Conservation (phyloP, 2,329 filamentous ascomycete species). For the Fusarium vanettenii region DNA sequence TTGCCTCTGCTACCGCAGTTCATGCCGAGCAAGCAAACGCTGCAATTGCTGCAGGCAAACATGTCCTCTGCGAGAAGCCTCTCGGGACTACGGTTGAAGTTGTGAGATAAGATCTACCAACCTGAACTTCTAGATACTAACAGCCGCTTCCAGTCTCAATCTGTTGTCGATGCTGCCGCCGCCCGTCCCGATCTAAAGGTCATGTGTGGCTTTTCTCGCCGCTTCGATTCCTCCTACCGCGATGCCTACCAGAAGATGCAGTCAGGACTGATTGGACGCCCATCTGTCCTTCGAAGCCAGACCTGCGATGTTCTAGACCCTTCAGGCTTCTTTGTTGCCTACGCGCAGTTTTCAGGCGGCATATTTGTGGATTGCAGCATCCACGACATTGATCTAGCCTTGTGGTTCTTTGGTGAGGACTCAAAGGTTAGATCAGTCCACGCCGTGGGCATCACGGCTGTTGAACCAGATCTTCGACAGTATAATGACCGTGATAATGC, state of each 20-base stretch:
- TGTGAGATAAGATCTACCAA: neutral
- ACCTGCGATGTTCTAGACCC: neutral
- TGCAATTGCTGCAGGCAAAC: constrained; percentile 64
- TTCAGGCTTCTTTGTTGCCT: constrained; percentile 60
- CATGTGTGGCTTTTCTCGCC: constrained; percentile 51
- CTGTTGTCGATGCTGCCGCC: constrained; percentile 56
- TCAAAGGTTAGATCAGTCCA: constrained; percentile 42
- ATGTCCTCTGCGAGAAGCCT: constrained; percentile 71
- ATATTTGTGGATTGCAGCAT: constrained; percentile 78
- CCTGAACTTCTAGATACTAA: neutral
- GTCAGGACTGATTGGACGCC: constrained; percentile 66
- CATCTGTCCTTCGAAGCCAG: constrained; percentile 50
- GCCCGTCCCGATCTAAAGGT: constrained; percentile 70
- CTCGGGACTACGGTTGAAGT: constrained; percentile 40
- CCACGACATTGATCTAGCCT: constrained; percentile 68
- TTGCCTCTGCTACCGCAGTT: constrained; percentile 60
- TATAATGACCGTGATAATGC: constrained; percentile 47
- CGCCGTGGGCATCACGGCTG: constrained; percentile 45
- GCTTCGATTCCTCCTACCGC: constrained; percentile 73
- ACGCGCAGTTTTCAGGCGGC: constrained; percentile 71
- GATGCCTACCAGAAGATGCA: constrained; percentile 65
- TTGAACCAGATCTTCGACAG: constrained; percentile 44
- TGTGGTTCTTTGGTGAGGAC: constrained; percentile 48
- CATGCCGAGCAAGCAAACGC: constrained; percentile 68
- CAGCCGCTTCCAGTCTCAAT: neutral